phyloP scores from a whole-genome alignment of 257 asterid species.

The Penstemon davidsonii region DNA sequence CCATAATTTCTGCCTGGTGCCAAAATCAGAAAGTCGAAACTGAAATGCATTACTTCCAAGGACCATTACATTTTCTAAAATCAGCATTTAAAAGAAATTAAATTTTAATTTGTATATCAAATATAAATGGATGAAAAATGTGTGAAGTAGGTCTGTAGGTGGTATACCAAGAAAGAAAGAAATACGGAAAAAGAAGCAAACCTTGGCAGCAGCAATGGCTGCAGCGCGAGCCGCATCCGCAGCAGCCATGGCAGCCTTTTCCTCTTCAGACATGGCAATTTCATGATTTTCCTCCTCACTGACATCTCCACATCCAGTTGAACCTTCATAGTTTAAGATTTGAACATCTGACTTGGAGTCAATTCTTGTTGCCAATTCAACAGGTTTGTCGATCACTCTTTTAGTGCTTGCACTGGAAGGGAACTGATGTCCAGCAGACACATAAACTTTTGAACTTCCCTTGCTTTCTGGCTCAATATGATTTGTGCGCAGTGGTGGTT shows the following conservation, averaged over 20 bases:
- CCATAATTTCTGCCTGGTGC: too few relatives aligned
- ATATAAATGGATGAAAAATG: neutral
- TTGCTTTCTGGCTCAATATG: slow-evolving; percentile 11
- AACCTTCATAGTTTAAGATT: slow-evolving; percentile 54
- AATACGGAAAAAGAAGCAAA: slow-evolving; percentile 40
- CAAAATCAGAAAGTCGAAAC: too few relatives aligned
- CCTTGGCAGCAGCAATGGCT: slow-evolving; percentile 95
- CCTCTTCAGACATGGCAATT: slow-evolving; percentile 81
- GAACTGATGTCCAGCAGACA: neutral
- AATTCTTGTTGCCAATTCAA: slow-evolving; percentile 37
- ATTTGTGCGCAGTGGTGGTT: slow-evolving; percentile 66
- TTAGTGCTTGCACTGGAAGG: slow-evolving; percentile 38
- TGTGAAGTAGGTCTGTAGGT: neutral
- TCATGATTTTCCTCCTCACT: slow-evolving; percentile 45
- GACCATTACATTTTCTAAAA: slow-evolving; percentile 18
- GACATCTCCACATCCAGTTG: slow-evolving; percentile 47
- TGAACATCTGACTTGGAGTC: slow-evolving; percentile 51
- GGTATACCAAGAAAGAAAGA: slow-evolving; percentile 1
- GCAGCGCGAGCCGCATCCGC: slow-evolving; percentile 97
- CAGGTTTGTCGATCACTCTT: slow-evolving; percentile 43
- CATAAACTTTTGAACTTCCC: too few relatives aligned
- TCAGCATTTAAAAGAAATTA: slow-evolving; percentile 13
- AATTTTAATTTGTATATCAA: slow-evolving; percentile 14
- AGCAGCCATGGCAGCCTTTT: slow-evolving; percentile 83
- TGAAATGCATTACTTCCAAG: neutral